phyloP scores from a whole-genome alignment of 441 rosid species.

The Kokia cookei region DNA sequence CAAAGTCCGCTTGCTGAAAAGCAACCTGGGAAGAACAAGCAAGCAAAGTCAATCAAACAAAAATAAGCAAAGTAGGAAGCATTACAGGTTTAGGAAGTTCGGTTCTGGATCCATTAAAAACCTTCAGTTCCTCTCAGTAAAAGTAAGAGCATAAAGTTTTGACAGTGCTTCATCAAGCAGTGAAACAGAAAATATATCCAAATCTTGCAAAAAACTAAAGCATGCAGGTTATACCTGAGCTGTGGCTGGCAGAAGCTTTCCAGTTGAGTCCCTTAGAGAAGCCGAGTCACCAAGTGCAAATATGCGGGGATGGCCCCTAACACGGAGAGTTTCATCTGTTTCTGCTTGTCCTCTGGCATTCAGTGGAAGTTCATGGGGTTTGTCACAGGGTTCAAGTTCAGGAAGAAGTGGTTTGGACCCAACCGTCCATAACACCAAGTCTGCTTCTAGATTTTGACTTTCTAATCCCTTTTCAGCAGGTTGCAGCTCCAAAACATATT shows the following conservation, averaged over 20 bases:
- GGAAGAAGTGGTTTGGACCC: conserved; percentile 82
- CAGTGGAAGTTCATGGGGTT: conserved; percentile 50
- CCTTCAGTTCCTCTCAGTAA: not conserved
- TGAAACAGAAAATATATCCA: not conserved
- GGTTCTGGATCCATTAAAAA: not conserved
- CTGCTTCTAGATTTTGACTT: conserved; percentile 65
- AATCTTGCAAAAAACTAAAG: not conserved
- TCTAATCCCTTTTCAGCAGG: conserved; percentile 69
- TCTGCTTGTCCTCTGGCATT: conserved; percentile 84
- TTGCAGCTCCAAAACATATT: conserved; percentile 74
- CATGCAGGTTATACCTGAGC: conserved; percentile 59
- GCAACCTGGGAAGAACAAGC: conserved; percentile 59
- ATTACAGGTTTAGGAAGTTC: conserved; percentile 1
- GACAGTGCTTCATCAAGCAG: not conserved
- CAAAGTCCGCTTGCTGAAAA: conserved; percentile 92
- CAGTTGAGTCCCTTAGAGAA: conserved; percentile 66
- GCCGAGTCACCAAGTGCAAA: conserved; percentile 93
- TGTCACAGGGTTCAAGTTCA: conserved; percentile 41
- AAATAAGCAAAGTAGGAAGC: not conserved
- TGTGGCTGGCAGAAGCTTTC: conserved; percentile 87
- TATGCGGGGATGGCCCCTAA: conserved; percentile 88
- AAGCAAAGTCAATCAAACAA: conserved; percentile 1
- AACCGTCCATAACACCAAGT: conserved; percentile 86
- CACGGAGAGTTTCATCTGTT: conserved; percentile 95
- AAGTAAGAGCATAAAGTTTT: not conserved